Conservation (phyloP, 192 early-diverging fungal species). For the Umbelopsis ramanniana region DNA sequence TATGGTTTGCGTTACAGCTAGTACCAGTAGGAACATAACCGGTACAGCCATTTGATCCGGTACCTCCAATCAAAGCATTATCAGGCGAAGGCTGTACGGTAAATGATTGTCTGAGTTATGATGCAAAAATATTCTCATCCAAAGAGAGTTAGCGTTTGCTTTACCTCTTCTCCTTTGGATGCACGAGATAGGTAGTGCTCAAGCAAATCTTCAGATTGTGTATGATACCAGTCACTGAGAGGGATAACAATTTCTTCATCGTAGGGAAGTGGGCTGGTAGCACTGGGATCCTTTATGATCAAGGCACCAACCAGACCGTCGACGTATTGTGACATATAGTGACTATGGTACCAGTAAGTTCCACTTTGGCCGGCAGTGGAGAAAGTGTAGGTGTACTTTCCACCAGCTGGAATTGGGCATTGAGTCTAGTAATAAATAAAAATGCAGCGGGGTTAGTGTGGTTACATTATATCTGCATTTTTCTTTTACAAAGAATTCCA, state of each 20-base stretch:
- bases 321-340: slow-evolving; percentile 75
- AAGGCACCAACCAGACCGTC: slow-evolving; percentile 79
- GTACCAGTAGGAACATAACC: slow-evolving; percentile 4
- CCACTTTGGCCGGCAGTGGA: slow-evolving; percentile 66
- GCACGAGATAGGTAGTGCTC: slow-evolving; percentile 47
- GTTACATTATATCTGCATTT: too few relatives aligned
- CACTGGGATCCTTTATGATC: slow-evolving; percentile 65
- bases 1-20: slow-evolving; percentile 48
- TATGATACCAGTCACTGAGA: slow-evolving; percentile 57
- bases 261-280: slow-evolving; percentile 59
- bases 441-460: too few relatives aligned
- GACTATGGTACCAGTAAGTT: slow-evolving; percentile 87
- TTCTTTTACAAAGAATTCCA: too few relatives aligned
- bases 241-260: slow-evolving; percentile 72
- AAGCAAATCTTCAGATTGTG: slow-evolving; percentile 19
- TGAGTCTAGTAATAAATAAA: background rate
- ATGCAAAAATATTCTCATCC: slow-evolving; percentile 36
- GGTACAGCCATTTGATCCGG: slow-evolving; percentile 57
- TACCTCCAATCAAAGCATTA: slow-evolving; percentile 47
- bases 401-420: slow-evolving; percentile 65
- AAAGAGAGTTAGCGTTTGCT: slow-evolving; percentile 60
- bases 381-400: slow-evolving; percentile 73
- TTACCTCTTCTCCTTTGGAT: slow-evolving; percentile 71
- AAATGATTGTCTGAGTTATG: slow-evolving; percentile 52
- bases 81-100: slow-evolving; percentile 62